These are phyloP conservation scores for Wickerhamiella dianesei DNA, from an alignment of 805 yeast species.

Conservation along the genomic window DNA sequence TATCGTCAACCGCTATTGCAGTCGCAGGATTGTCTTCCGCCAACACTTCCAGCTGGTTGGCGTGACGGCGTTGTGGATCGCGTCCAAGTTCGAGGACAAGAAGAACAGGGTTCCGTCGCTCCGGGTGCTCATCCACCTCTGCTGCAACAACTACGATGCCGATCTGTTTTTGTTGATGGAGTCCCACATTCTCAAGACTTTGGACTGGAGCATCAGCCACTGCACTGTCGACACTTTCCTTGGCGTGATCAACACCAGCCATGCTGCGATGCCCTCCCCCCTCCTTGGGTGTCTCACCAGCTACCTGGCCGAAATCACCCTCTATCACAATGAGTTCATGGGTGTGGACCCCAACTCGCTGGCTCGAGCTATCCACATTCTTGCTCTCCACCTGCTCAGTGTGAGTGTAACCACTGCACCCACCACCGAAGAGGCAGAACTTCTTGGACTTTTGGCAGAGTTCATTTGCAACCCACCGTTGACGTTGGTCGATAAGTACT, in stretches of 20 bases:
- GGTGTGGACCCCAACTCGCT: constrained; percentile 21
- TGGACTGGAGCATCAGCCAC: constrained; percentile 56
- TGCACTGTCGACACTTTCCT: constrained; percentile 38
- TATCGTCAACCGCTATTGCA: constrained; percentile 77
- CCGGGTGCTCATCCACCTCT: constrained; percentile 52
- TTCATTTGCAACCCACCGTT: constrained; percentile 26
- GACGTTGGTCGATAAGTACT: constrained; percentile 29
- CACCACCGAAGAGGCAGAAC: constrained; percentile 13
- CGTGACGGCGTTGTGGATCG: constrained; percentile 81
- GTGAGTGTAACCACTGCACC: constrained; percentile 8
- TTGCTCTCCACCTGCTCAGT: constrained; percentile 21
- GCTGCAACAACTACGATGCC: constrained; percentile 49
- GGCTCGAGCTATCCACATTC: constrained; percentile 24
- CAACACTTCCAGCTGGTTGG: constrained; percentile 84
- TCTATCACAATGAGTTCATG: constrained; percentile 25
- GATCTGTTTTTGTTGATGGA: constrained; percentile 59
- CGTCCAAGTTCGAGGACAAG: constrained; percentile 65
- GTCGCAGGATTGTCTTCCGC: constrained; percentile 66
- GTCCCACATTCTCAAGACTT: constrained; percentile 50
- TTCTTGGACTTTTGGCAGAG: constrained; percentile 26
- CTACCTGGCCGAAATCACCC: constrained; percentile 26
- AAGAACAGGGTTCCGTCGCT: constrained; percentile 62
- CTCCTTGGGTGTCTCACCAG: constrained; percentile 21
- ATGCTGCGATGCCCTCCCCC: constrained; percentile 12
- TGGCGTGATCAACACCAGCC: constrained; percentile 11